A percentile compares a stretch with the other conserved stretches of the same genome.
Evolutionary conservation across 2,329 filamentous ascomycete genomes (phyloP).

Genomic region (Colletotrichum sojae): DNA sequence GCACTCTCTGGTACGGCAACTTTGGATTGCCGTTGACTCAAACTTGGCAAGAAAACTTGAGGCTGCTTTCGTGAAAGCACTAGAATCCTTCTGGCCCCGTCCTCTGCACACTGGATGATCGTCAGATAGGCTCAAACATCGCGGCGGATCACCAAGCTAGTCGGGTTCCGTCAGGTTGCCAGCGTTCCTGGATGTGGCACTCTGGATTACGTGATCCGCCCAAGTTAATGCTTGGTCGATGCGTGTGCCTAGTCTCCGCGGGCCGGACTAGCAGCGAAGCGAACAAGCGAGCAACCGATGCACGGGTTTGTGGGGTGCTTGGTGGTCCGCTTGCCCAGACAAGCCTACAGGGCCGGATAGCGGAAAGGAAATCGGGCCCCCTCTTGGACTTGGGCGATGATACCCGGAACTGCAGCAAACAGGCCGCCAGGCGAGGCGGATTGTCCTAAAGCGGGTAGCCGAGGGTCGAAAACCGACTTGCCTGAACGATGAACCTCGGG

Average conservation of each 20-base stretch:
- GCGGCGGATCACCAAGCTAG: conserved; percentile 34
- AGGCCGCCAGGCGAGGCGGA: conserved; percentile 8
- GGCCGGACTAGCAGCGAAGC: conserved; percentile 2
- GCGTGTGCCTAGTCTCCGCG: not conserved
- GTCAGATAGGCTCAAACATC: conserved; percentile 29
- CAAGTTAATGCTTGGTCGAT: conserved; percentile 11
- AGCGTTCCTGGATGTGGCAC: conserved; percentile 13
- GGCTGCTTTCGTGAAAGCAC: conserved; percentile 29
- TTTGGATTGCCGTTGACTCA: conserved; percentile 18
- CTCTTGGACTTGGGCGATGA: conserved; percentile 31
- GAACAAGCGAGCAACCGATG: conserved; percentile 17
- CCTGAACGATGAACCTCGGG: conserved; percentile 11
- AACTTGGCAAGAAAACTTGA: conserved; percentile 3
- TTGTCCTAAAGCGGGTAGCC: conserved; percentile 29
- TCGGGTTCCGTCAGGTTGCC: conserved; percentile 26
- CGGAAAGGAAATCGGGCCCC: conserved; percentile 35
- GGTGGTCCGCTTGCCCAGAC: conserved; percentile 22
- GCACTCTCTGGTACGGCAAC: not conserved
- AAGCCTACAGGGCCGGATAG: conserved; percentile 16
- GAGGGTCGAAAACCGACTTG: conserved; percentile 28
- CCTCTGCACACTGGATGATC: conserved; percentile 27
- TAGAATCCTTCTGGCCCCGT: conserved; percentile 30
- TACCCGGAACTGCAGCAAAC: conserved; percentile 22
- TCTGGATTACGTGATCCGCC: not conserved
- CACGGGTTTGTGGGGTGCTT: conserved; percentile 29